These are phyloP conservation scores for Lepidium aucheri DNA, from an alignment of 345 rosid species.

Conservation along the genomic window DNA sequence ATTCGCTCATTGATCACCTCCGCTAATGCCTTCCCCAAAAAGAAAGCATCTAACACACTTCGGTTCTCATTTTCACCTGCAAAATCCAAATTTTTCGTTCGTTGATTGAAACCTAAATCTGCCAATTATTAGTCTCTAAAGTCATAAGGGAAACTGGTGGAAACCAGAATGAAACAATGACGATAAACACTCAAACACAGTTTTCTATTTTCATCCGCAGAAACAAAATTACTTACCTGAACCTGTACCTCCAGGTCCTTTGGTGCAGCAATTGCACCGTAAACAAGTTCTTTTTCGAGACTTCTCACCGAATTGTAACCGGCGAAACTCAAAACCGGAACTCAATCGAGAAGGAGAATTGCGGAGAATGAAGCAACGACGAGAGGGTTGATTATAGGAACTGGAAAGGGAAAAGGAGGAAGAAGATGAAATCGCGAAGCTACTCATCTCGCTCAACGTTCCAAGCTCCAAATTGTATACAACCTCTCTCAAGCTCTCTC, in stretches of 20 bases:
- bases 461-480: no score
- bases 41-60: constrained; percentile 76
- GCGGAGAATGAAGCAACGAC: background rate
- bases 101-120: no score
- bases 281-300: constrained; percentile 19
- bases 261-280: constrained; percentile 30
- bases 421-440: constrained; percentile 7
- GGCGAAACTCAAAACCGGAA: constrained; percentile 16
- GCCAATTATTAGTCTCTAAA: no score
- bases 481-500: background rate
- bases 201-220: background rate
- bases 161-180: no score
- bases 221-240: constrained; percentile 27
- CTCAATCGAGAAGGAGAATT: background rate
- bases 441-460: constrained; percentile 5
- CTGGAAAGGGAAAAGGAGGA: constrained; percentile 5
- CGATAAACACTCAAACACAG: background rate
- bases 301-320: constrained; percentile 3
- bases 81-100: background rate
- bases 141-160: no score
- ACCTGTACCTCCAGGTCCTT: constrained; percentile 24
- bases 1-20: constrained; percentile 77
- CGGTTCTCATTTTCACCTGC: constrained; percentile 66
- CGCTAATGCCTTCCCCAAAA: constrained; percentile 89
- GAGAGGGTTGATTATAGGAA: constrained; percentile 4